A percentile compares a stretch with the other conserved stretches of the same genome.
These are phyloP conservation scores for Chenopodium quinoa DNA, from an alignment of 148 eudicot genomes.

Conservation along the genomic window DNA sequence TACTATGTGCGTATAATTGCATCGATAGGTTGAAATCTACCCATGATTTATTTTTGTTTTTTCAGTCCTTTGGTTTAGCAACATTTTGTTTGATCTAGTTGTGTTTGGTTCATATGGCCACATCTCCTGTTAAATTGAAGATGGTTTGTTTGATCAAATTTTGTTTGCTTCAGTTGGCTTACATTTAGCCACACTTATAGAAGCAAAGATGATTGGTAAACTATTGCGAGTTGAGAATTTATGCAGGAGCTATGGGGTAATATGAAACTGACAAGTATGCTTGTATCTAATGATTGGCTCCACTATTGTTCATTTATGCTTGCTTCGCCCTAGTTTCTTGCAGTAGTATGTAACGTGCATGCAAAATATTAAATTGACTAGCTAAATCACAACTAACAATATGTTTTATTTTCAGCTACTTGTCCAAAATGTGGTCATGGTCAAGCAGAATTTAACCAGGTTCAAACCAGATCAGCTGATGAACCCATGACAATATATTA, in stretches of 20 bases:
- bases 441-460: constrained; percentile 48
- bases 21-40: background rate
- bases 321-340: background rate
- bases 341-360: background rate
- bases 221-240: background rate
- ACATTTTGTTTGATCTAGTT: background rate
- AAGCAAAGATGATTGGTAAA: background rate
- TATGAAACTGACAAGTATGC: background rate
- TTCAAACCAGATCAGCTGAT: constrained; percentile 81
- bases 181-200: background rate
- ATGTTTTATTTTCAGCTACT: constrained; percentile 33
- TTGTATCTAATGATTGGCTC: background rate
- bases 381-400: background rate
- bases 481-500: constrained; percentile 76
- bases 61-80: background rate
- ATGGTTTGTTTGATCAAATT: background rate
- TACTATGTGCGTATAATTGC: background rate
- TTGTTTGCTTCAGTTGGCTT: background rate
- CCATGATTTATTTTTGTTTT: background rate
- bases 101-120: background rate
- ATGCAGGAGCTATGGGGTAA: background rate
- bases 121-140: background rate
- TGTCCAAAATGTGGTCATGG: constrained; percentile 61
- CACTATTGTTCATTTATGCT: background rate
- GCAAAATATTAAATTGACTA: background rate